Evolutionary conservation across 768 basidiomycete genomes (phyloP), one percentile per base, ranked within the genome.

Genomic region (Coprinopsis sp.): DNA sequence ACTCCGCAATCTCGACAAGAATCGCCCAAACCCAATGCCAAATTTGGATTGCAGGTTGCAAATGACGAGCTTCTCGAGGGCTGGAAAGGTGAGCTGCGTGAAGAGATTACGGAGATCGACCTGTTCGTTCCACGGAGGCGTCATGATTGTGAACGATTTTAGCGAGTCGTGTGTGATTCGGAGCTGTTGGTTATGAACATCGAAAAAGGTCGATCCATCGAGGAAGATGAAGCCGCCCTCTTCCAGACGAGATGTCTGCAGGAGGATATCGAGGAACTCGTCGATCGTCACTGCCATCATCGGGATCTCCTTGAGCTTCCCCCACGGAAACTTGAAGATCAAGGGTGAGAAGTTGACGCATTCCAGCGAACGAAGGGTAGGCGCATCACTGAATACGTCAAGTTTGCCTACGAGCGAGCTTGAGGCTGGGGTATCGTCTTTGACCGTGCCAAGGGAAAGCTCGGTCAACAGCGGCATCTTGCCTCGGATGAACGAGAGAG

Each of bases 21-120:
- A 72, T 19, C 58, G 52, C 10, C 57, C 55, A 25, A 72, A 63
- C 22, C 64, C 61, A 8, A 58, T 30, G 3, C 60, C 60, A 37
- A 70, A 65, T 10, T 62, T 58, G 31, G 63, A 61, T 40, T 60
- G 62, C 37, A 71, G 51, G 47, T 71, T 72, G 52, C 68, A 70
- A 38, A 71, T 69, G 14, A 62, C 64, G 25, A 72, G 66, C 6
- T 60, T 60, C 19, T 64, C 59, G 21, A 72, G 64, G 29, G 57
- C 56, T 18, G 70, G 69, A 11, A 66, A 53, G 33, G 59, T 60
- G 34, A 72, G 59, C 33, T 59, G 61, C 1, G 59, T 61, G 56
- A 72, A 70, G 29, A 70, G 59, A 7, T 57, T 56, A n/a, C 58
- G 49, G 21, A 68, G 62, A 30, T 69, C 67, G 37, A 69, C 58